Evolutionary conservation across 768 basidiomycete species (phyloP), one percentile per base, ranked within the genome.

Genomic region (Termitomyces sp.): DNA sequence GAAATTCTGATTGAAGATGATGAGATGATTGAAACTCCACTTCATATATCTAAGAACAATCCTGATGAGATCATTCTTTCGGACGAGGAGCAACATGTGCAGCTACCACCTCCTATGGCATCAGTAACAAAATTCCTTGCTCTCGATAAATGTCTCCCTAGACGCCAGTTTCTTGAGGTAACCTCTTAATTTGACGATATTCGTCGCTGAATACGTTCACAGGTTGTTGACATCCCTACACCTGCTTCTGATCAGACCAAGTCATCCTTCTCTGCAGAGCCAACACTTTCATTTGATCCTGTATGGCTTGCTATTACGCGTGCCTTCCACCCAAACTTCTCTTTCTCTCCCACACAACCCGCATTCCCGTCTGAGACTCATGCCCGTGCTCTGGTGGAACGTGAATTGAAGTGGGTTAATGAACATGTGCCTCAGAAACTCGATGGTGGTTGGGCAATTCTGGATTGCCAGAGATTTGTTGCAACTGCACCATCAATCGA

Each of bases 271-370:
- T 18, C 50, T 26, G 16, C 35, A 38, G 24, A 16, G 36, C 79
- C 81, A 5, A 61, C 58, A 0, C 65, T 98, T 20, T 78, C 80
- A 14, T 97, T 83, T 70, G 94, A 98, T 65, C 86, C 87, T 0
- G 86, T 93, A 68, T 99, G 97, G 97, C 84, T 98, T 48, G 94
- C 94, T 0, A 93, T 99, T 65, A 86, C 85, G 5, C 88, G 91
- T 7, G 93, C 92, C 0, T 89, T 95, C 62, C 83, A 93, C 59
- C 86, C 87, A 0, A 88, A 80, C 72, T 80, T 98, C 60, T 86
- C 89, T 3, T 78, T 79, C 5, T 63, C 68, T 4, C 74, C 66
- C 7, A 63, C 65, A 0, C 88, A 88, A 60, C 68, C 68, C 0
- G 63, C 76, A 0, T 87, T 92, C 63, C 94, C 94, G 0, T 76